Evolutionary conservation across 2,329 filamentous ascomycete genomes (phyloP), one percentile per base, ranked within the genome.

Genomic region (Dactylellina parvicollis): DNA sequence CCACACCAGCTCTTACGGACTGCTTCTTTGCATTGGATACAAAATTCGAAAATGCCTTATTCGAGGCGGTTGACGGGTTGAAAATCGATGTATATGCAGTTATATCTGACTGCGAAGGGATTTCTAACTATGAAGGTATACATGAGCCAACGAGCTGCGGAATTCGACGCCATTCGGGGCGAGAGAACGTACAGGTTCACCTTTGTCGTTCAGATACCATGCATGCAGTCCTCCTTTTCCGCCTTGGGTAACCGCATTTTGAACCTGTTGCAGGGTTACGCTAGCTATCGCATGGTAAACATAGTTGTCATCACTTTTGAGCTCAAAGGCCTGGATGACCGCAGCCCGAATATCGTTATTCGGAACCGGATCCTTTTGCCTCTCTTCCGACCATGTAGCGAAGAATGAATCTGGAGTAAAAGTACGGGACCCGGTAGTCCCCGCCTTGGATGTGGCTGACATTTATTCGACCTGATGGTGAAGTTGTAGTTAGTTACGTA

Each of bases 61-160:
- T 77, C 1, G 88, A 89, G 10, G 83, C 82, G 2, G 87, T 87
- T 0, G 83, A 81, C 0, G 89, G 84, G 30, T 82, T 82, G 82
- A 92, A 92, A 77, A 92, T 83, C 50, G 85, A 82, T 36, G 86
- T 85, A 82, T 92, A 92, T 16, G 89, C 86, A 44, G 85, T 83
- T 65, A 89, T 85, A 77, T 92, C 90, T 60, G 83, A 76, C 46
- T 80, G 80, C 1, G 85, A 82, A 4, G 87, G 88, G 4, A 85
- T 81, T 26, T 72, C 59, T 34, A 72, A 3, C 67, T 72, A 18
- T 28, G 9, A 12, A 26, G 7, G 18, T 32, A 40, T 18, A 22
- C 34, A 42, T 18, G 3, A n/a, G 36, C 32, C 34, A 34, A 24
- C 40, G 16, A 42, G 8, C 12, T 44, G 18, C 20, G 12, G 40